phyloP scores from a whole-genome alignment of 2,329 filamentous ascomycete species.

The Clarireedia monteithiana region DNA sequence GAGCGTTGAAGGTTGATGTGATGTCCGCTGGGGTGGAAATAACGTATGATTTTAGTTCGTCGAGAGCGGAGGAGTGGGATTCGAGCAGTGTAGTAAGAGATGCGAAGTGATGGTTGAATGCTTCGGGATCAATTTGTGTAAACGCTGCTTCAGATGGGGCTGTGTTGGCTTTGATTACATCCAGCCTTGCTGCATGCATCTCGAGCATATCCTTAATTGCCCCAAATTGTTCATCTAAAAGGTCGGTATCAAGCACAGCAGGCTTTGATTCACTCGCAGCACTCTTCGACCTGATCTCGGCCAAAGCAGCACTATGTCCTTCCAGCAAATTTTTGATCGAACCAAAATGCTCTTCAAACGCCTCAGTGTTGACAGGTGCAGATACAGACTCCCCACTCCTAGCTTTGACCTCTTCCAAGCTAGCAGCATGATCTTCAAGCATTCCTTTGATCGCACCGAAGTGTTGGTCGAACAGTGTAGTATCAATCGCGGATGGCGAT shows the following conservation, averaged over 20 bases:
- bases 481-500: not conserved
- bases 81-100: conserved; percentile 11
- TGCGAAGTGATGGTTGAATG: conserved; percentile 8
- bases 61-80: conserved; percentile 8
- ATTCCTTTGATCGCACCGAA: conserved; percentile 2
- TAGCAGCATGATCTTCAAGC: conserved; percentile 10
- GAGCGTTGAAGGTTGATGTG: not conserved
- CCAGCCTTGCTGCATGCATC: conserved; percentile 10
- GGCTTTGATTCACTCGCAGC: not conserved
- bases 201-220: conserved; percentile 10
- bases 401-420: conserved; percentile 16
- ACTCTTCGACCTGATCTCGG: conserved; percentile 14
- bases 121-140: not conserved
- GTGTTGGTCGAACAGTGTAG: not conserved
- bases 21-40: not conserved
- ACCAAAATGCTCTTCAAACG: conserved; percentile 8
- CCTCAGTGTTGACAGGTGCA: not conserved
- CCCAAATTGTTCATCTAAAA: conserved; percentile 7
- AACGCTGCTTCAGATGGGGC: not conserved
- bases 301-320: conserved; percentile 12
- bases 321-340: conserved; percentile 11
- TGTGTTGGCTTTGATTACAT: conserved; percentile 14
- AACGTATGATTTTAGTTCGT: not conserved
- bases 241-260: not conserved
- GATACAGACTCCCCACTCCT: not conserved